Evolutionary conservation across 2,329 filamentous ascomycete species (phyloP).

Genomic region (Ceratocystis colombiana): DNA sequence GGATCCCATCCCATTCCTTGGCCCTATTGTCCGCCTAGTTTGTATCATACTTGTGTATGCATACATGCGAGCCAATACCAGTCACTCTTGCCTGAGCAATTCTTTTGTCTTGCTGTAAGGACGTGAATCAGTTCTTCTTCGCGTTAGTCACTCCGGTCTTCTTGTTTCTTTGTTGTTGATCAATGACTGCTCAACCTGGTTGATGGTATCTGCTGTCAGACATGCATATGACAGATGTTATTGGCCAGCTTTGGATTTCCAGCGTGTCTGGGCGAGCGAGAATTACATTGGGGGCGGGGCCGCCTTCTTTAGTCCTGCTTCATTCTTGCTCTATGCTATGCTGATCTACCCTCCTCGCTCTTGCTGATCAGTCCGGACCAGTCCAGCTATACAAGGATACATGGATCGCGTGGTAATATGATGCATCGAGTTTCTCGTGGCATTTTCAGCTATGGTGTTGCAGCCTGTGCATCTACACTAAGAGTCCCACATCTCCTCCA

Average conservation of each 20-base stretch:
- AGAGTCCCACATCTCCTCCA: background rate
- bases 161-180: background rate
- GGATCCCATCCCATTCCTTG: background rate
- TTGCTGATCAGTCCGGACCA: background rate
- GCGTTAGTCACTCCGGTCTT: background rate
- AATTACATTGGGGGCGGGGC: background rate
- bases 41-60: background rate
- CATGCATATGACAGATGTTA: background rate
- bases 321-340: background rate
- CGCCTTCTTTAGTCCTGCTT: background rate
- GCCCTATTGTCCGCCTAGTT: background rate
- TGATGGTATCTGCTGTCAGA: conserved; percentile 1
- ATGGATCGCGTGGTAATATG: conserved; percentile 13
- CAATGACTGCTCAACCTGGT: background rate
- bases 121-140: background rate
- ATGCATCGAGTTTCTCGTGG: background rate
- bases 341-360: background rate
- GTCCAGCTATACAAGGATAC: background rate
- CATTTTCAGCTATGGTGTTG: conserved; percentile 5
- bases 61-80: background rate
- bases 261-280: background rate
- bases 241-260: background rate
- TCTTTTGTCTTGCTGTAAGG: background rate
- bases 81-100: background rate
- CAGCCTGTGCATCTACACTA: background rate